Conservation (phyloP, 1,284 basidiomycete species). For the Ustilago tritici region DNA sequence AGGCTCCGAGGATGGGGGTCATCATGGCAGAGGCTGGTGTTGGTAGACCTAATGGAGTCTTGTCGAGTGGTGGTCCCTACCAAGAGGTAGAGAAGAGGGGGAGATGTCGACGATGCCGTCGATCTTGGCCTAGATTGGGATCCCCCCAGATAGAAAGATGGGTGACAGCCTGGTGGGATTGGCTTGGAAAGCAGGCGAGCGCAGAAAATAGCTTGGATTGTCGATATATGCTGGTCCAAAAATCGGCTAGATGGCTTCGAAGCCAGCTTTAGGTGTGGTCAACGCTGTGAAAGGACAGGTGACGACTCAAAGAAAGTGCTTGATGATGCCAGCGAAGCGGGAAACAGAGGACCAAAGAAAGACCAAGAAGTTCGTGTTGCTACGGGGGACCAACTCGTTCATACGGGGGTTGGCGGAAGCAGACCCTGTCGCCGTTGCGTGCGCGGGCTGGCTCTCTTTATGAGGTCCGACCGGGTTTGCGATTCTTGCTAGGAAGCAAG, state of each 20-base stretch:
- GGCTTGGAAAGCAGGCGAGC: neutral
- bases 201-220: neutral
- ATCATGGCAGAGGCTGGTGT: constrained; percentile 2
- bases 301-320: neutral
- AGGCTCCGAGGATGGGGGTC: constrained; percentile 16
- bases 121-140: neutral
- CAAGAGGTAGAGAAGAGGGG: neutral
- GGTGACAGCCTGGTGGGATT: neutral
- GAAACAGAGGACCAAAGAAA: neutral
- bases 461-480: neutral
- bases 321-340: neutral
- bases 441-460: neutral
- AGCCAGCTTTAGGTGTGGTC: neutral
- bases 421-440: constrained; percentile 4
- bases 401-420: neutral
- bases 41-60: neutral
- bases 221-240: neutral
- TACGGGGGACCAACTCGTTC: neutral
- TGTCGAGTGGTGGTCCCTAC: neutral
- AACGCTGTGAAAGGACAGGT: neutral
- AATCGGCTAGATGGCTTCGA: constrained; percentile 7
- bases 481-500: neutral
- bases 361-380: constrained; percentile 1
- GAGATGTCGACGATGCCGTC: neutral
- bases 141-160: neutral